Evolutionary conservation across 78 protist species (phyloP).

Genomic region (Pigoraptor vietnamica): DNA sequence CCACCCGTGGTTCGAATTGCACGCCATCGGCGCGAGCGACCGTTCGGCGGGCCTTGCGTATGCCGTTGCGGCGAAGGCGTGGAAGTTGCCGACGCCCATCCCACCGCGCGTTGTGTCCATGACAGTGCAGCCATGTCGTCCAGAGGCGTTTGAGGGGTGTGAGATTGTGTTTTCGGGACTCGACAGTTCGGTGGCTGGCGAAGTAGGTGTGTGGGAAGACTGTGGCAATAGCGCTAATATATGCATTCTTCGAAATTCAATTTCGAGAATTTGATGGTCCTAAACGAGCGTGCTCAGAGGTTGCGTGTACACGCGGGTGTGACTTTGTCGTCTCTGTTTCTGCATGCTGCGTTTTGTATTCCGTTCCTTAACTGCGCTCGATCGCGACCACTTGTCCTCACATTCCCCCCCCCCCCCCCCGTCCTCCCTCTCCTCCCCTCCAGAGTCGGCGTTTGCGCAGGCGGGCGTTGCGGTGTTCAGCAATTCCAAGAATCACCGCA

Average conservation of each 20-base stretch:
- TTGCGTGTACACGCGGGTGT: neutral
- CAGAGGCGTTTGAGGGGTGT: slow-evolving; percentile 20
- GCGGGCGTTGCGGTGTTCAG: slow-evolving; percentile 37
- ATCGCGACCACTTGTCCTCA: too few relatives aligned
- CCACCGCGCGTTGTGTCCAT: slow-evolving; percentile 30
- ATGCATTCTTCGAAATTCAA: too few relatives aligned
- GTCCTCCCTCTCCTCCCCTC: too few relatives aligned
- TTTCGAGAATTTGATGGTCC: too few relatives aligned
- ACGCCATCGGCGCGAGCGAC: slow-evolving; percentile 52
- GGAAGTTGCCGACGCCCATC: slow-evolving; percentile 44
- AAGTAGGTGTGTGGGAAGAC: neutral
- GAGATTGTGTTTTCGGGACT: slow-evolving; percentile 52
- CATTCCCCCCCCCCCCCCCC: too few relatives aligned
- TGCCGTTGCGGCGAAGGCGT: slow-evolving; percentile 1
- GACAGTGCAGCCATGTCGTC: slow-evolving; percentile 23
- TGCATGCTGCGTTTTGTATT: too few relatives aligned
- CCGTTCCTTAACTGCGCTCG: neutral
- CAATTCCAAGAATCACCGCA: slow-evolving; percentile 56
- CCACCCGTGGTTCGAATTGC: slow-evolving; percentile 53
- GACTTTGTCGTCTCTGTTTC: neutral
- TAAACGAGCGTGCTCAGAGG: neutral
- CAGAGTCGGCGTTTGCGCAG: slow-evolving; percentile 25
- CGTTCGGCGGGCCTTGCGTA: slow-evolving; percentile 39
- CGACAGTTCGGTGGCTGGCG: slow-evolving; percentile 56
- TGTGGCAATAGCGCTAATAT: too few relatives aligned